Conservation (phyloP, 2,329 filamentous ascomycete genomes). For the Stachybotrys chartarum region DNA sequence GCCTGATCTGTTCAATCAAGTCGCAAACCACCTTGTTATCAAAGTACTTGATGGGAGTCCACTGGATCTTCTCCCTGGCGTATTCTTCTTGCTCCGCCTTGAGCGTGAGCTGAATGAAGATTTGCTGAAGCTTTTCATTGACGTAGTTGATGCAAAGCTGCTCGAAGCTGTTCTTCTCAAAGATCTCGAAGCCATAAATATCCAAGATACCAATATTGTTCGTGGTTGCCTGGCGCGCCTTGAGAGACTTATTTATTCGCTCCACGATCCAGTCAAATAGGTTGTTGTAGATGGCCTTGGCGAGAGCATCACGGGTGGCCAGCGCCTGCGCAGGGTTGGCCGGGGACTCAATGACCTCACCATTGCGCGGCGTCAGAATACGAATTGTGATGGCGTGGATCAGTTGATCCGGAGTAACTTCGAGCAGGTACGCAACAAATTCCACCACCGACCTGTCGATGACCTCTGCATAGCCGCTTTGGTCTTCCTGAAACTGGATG, state of each 20-base stretch:
- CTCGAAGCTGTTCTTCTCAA: constrained; percentile 98
- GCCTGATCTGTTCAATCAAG: constrained; percentile 84
- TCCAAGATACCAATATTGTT: constrained; percentile 96
- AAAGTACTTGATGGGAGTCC: constrained; percentile 99
- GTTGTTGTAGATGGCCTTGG: constrained; percentile 96
- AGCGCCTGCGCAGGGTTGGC: constrained; percentile 81
- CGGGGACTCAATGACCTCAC: constrained; percentile 65
- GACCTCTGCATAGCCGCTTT: constrained; percentile 81
- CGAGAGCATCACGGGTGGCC: constrained; percentile 81
- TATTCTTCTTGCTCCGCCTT: constrained; percentile 99
- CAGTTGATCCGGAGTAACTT: constrained; percentile 74
- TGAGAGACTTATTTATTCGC: constrained; percentile 81
- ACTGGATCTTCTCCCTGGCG: constrained; percentile 89
- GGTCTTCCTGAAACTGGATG: constrained; percentile 82
- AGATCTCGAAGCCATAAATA: constrained; percentile 99
- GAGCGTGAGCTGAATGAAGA: constrained; percentile 95
- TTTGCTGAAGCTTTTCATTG: constrained; percentile 98
- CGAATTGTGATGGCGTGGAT: constrained; percentile 85
- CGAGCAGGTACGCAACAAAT: constrained; percentile 88
- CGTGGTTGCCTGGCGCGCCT: constrained; percentile 64
- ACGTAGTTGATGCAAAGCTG: constrained; percentile 99
- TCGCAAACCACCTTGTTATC: constrained; percentile 99
- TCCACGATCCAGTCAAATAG: constrained; percentile 98
- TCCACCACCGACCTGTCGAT: constrained; percentile 86
- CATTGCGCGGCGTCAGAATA: constrained; percentile 64